These are phyloP conservation scores for Bolboschoenoplectus hybrid DNA, from an alignment of 202 grass and related monocot genomes.

Conservation along the genomic window DNA sequence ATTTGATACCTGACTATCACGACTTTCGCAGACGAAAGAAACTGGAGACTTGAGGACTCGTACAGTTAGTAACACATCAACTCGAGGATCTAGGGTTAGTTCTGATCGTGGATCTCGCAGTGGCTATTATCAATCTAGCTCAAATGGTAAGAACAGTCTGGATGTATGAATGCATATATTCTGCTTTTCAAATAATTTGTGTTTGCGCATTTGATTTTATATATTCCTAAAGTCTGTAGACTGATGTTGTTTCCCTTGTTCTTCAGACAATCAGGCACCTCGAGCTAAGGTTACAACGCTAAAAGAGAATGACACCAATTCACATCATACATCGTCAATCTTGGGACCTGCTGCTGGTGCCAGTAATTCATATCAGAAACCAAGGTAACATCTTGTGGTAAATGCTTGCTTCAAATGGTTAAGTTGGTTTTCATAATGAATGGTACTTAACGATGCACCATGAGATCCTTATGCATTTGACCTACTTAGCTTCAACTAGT, in stretches of 20 bases:
- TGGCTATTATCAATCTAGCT: constrained; percentile 56
- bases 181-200: constrained; percentile 13
- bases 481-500: background rate
- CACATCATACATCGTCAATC: constrained; percentile 48
- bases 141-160: constrained; percentile 52
- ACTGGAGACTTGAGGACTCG: constrained; percentile 71
- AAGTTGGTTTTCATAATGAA: constrained; percentile 6
- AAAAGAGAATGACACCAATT: constrained; percentile 46
- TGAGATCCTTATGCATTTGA: constrained; percentile 29
- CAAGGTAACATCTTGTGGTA: constrained; percentile 55
- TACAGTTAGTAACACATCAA: constrained; percentile 53
- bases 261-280: constrained; percentile 51
- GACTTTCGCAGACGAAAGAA: constrained; percentile 75
- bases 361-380: constrained; percentile 56
- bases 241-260: constrained; percentile 19
- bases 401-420: background rate
- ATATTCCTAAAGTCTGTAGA: background rate
- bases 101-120: constrained; percentile 64
- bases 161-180: constrained; percentile 21
- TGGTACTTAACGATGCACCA: background rate
- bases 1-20: constrained; percentile 31
- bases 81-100: constrained; percentile 62
- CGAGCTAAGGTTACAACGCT: constrained; percentile 39
- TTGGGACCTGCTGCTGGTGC: constrained; percentile 49
- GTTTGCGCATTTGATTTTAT: constrained; percentile 32